Base-by-base conservation (phyloP, 495 filamentous ascomycete genomes). In the Cercophora newfieldiana region DNA sequence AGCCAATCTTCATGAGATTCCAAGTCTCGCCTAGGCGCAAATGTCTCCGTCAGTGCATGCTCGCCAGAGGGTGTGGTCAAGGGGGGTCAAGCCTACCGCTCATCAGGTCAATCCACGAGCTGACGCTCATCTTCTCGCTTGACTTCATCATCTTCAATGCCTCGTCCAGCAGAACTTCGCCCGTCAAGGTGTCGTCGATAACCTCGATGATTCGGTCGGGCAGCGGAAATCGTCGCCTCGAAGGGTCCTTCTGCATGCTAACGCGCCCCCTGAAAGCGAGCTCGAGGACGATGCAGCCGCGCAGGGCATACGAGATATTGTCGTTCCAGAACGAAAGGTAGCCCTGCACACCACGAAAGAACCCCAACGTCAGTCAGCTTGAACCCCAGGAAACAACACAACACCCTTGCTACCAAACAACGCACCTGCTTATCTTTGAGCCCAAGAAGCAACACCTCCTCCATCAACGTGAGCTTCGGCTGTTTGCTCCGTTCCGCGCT, bases 291-390 rank as follows among this genome's bases (percentile, higher is more conserved):
- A 99, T 98, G 78, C 95, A 99, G 69, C 95, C 95, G 74, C 95
- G 89, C 66, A 99, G 82, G 64, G 95, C 95, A 78, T 99, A 99
- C 29, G 93, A 97, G 65, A 99, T 99, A 79, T 99, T 98, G 79
- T 99, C 95, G 76, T 99, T 99, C 95, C 95, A 99, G 80, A 98
- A 98, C 7, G 96, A 98, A 66, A 98, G 88, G 78, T 98, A 97
- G 68, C 95, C 95, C 92, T 97, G 71, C 67, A 28, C 1, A 3
- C 7, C 50, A 14, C 10, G 7, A 7, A 48, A 60, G 3, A n/a
- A n/a, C 5, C 30, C 12, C 7, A 44, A 14, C 3, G 18, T 25
- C 16, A 59, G 29, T 47, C 26, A 61, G 44, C 44, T n/a, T 44
- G 24, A 22, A 25, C 22, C n/a, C 1, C 29, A 19, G 22, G 5